Evolutionary conservation across 2,329 filamentous ascomycete species (phyloP), one percentile per base, ranked within the genome.

Genomic region (Fusarium lateritium): DNA sequence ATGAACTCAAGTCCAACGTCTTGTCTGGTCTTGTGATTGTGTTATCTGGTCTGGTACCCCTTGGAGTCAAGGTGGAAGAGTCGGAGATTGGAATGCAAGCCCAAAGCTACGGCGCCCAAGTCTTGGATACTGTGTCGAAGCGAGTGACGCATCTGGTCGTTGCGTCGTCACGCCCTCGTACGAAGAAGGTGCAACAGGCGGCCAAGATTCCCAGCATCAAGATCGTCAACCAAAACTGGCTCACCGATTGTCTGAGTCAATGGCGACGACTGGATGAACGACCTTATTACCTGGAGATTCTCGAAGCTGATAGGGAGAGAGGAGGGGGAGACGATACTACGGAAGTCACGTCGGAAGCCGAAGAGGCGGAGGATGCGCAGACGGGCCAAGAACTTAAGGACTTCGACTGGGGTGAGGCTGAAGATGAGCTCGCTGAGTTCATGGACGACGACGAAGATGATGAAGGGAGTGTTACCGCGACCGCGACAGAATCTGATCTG

Each of bases 211-310:
- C 91, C 0, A 88, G 89, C 52, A 92, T 98, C 79, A 94, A 94
- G 77, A 97, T 99, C 61, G 96, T 99, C 47, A 94, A 91, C 72
- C 92, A 94, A 54, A 89, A 93, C 73, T 99, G 96, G 96, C 88
- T 99, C 31, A 86, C 91, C 33, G 92, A 94, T 71, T 97, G 91
- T 56, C 89, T 98, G 67, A 91, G 89, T 26, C 91, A 92, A 77
- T 99, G 96, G 96, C 85, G 87, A 67, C 90, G 88, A 58, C 83
- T 97, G 13, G 90, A 96, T 57, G 94, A 98, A 77, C 85, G 85
- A 4, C 90, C 91, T 0, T 97, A 95, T 75, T 83, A 92, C n/a
- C 79, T 97, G 46, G 85, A 91, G n/a, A 85, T 94, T 4, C 90
- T 94, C 52, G 89, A 91, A 1, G 87, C 90, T 19, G 91, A 94